Base-by-base conservation (phyloP, 1,284 basidiomycete species). In the Porogramme epimiltina region DNA sequence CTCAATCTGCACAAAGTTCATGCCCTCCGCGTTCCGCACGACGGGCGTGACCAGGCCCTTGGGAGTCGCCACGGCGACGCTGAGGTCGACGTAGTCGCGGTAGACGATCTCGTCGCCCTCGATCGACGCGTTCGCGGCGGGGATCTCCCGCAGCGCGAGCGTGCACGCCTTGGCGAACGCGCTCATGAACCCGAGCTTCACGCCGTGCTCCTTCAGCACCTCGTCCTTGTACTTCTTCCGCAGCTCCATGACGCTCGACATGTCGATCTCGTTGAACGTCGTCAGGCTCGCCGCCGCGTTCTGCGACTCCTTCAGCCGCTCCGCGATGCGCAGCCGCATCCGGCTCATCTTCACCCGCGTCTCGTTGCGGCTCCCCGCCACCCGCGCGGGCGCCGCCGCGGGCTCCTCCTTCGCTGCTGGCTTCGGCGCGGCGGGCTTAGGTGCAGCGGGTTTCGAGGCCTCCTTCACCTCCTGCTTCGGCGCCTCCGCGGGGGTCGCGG, bases 201-300 rank as follows among this genome's bases (percentile, higher is more conserved):
- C 88, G 44, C 94, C 95, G 64, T 95, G 90, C 68, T 89, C 84
- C 75, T 99, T 98, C 51, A 95, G 79, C 45, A 98, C 79, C 50
- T 85, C 79, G 62, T 98, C 95, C 82, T 99, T 99, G 86, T 96
- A 96, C 67, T 91, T 87, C 68, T 89, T 87, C 64, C 97, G 89
- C 87, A 99, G 89, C 47, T 91, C 89, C 80, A 98, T 92, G 57
- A 98, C 76, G 42, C 89, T 88, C 41, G 92, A 95, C 96, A 99
- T 99, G 79, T 99, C 96, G 69, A 99, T 94, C 77, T 99, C 96
- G 78, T 99, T 98, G 83, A 99, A 99, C 40, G 96, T 99, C 47
- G 97, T 99, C 59, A 99, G 76, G 52, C 94, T 95, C 42, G 96
- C 96, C 10, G 96, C 97, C 13, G 94, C 85, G 73, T 98, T 98